Conservation (phyloP, 176 grass and related monocot genomes). For the Eleusine indica region DNA sequence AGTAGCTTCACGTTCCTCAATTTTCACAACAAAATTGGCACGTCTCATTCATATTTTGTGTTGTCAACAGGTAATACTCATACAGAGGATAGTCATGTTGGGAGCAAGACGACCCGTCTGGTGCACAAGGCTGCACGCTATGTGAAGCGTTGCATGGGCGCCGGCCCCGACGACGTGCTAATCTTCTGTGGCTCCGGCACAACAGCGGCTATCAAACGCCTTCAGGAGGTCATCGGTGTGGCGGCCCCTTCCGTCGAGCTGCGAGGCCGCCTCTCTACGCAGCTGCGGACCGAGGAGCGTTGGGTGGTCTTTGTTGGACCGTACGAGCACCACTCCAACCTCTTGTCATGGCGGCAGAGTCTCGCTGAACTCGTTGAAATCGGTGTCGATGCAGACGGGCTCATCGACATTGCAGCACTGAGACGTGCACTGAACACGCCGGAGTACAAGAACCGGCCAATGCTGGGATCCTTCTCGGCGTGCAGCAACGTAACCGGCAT, state of each 20-base stretch:
- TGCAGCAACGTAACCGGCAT: too few species aligned
- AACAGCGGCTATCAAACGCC: slow-evolving; percentile 74
- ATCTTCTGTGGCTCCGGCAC: slow-evolving; percentile 14
- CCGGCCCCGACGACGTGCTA: slow-evolving; percentile 49
- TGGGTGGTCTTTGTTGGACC: slow-evolving; percentile 82
- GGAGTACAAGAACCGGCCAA: too few species aligned
- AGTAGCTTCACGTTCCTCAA: too few species aligned
- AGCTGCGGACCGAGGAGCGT: slow-evolving; percentile 50
- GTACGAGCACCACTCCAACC: slow-evolving; percentile 86
- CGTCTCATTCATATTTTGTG: too few species aligned
- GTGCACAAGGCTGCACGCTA: slow-evolving; percentile 61
- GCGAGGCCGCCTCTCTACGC: background rate
- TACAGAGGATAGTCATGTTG: slow-evolving; percentile 77
- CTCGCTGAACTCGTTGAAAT: slow-evolving; percentile 71
- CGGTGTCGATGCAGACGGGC: slow-evolving; percentile 46
- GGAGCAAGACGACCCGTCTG: slow-evolving; percentile 62
- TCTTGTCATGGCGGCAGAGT: slow-evolving; percentile 76
- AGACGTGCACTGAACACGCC: slow-evolving; percentile 13
- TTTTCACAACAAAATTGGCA: too few species aligned
- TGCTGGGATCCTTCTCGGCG: too few species aligned
- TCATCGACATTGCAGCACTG: slow-evolving; percentile 55
- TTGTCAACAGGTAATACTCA: slow-evolving; percentile 66
- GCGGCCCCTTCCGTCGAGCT: slow-evolving; percentile 37
- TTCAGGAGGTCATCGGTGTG: slow-evolving; percentile 72
- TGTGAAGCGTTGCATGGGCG: slow-evolving; percentile 74